Conservation (phyloP, 1,284 basidiomycete species). For the Ceratobasidium sp. region DNA sequence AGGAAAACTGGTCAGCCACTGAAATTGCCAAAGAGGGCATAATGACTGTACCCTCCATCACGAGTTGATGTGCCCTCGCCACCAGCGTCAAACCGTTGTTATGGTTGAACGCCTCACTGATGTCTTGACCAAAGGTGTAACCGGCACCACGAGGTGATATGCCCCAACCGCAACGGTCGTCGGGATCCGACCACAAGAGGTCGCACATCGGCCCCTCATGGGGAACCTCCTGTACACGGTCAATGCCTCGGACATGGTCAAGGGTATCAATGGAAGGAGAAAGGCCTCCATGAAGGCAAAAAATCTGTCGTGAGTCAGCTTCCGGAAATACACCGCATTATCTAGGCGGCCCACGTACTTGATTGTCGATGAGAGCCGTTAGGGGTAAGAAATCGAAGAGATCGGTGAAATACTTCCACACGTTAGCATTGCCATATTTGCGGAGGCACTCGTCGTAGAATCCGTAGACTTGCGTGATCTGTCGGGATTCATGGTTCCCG, state of each 20-base stretch:
- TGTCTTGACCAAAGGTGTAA: conserved; percentile 99
- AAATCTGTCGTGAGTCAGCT: conserved; percentile 74
- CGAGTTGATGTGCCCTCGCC: conserved; percentile 94
- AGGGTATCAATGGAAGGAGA: conserved; percentile 99
- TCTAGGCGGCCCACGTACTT: conserved; percentile 69
- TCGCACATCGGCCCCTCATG: conserved; percentile 99
- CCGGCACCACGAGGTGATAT: conserved; percentile 99
- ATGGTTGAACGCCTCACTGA: conserved; percentile 97
- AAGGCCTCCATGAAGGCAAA: conserved; percentile 98
- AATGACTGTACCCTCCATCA: conserved; percentile 89
- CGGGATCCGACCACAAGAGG: conserved; percentile 98
- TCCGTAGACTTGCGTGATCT: conserved; percentile 99
- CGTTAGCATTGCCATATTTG: conserved; percentile 99
- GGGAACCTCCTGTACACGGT: conserved; percentile 98
- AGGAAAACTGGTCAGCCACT: conserved; percentile 14
- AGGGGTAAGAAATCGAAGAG: conserved; percentile 98
- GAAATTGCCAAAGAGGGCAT: conserved; percentile 42
- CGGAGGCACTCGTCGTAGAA: conserved; percentile 99
- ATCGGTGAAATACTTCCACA: conserved; percentile 99
- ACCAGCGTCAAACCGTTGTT: conserved; percentile 99
- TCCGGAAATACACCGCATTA: conserved; percentile 16
- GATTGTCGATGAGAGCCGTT: conserved; percentile 97
- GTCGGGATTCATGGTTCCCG: conserved; percentile 98
- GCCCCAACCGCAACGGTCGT: conserved; percentile 99
- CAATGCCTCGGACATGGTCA: conserved; percentile 98